phyloP scores from a whole-genome alignment of 129 eudicot genomes.

The Cynara cardunculus region DNA sequence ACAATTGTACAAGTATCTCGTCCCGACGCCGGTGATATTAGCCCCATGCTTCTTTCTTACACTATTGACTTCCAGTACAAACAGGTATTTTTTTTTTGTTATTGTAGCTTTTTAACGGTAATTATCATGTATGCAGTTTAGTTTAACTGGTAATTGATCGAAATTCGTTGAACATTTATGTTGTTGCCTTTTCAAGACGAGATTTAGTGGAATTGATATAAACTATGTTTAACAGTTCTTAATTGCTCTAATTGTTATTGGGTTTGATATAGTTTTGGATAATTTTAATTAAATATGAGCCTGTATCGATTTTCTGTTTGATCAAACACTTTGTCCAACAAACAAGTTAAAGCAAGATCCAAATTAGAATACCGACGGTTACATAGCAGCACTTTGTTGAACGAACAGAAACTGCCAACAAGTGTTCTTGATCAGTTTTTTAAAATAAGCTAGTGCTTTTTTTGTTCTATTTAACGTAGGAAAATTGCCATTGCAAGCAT shows the following conservation, averaged over 20 bases:
- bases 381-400: constrained; percentile 18
- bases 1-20: constrained; percentile 79
- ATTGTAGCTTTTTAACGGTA: not conserved
- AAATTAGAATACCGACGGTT: not conserved
- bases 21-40: constrained; percentile 89
- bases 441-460: not conserved
- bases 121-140: not conserved
- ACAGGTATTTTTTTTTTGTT: constrained; percentile 40
- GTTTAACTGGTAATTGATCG: constrained; percentile 9
- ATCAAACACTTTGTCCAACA: not conserved
- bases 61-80: constrained; percentile 81
- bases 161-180: constrained; percentile 3
- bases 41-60: constrained; percentile 75
- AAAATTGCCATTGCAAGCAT: constrained; percentile 4
- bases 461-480: not conserved
- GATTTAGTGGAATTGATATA: not conserved
- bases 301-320: not conserved
- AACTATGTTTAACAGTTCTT: not conserved
- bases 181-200: not conserved
- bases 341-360: constrained; percentile 23
- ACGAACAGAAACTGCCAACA: not conserved
- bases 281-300: not conserved
- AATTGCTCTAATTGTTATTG: not conserved
- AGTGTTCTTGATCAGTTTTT: not conserved
- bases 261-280: constrained; percentile 12